Evolutionary conservation across 441 rosid species (phyloP).

Genomic region (Gossypium gossypioides): DNA sequence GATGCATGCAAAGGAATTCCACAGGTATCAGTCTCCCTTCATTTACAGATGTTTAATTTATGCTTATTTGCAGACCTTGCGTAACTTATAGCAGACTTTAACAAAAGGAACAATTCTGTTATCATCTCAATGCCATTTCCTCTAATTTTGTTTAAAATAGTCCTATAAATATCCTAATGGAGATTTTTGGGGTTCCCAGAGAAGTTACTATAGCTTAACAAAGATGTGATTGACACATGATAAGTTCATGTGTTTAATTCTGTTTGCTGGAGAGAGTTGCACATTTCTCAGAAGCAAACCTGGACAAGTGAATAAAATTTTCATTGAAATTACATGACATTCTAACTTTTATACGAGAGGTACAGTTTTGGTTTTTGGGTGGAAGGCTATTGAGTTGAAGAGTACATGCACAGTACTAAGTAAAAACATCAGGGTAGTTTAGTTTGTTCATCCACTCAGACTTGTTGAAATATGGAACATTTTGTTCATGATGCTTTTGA

Average conservation of each 20-base stretch:
- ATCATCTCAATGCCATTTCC: neutral
- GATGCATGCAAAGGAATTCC: slow-evolving; percentile 95
- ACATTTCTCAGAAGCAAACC: neutral
- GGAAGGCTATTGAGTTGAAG: neutral
- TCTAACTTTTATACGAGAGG: neutral
- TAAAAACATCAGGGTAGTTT: neutral
- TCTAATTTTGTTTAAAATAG: neutral
- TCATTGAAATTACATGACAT: neutral
- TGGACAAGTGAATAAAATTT: neutral
- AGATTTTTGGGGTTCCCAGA: neutral
- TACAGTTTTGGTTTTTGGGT: neutral
- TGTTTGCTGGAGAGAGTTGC: neutral
- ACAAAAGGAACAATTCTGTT: neutral
- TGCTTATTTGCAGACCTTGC: slow-evolving; percentile 13
- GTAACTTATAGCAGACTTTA: too few relatives aligned
- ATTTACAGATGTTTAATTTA: slow-evolving; percentile 24
- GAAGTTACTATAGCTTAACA: neutral
- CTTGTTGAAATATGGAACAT: neutral
- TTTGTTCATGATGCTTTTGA: neutral
- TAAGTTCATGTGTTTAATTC: neutral
- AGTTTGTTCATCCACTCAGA: neutral
- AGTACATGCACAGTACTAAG: neutral
- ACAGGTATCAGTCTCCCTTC: slow-evolving; percentile 39
- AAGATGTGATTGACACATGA: neutral
- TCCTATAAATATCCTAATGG: neutral